Evolutionary conservation across 257 asterid species (phyloP).

Genomic region (Solanum lignicaule): DNA sequence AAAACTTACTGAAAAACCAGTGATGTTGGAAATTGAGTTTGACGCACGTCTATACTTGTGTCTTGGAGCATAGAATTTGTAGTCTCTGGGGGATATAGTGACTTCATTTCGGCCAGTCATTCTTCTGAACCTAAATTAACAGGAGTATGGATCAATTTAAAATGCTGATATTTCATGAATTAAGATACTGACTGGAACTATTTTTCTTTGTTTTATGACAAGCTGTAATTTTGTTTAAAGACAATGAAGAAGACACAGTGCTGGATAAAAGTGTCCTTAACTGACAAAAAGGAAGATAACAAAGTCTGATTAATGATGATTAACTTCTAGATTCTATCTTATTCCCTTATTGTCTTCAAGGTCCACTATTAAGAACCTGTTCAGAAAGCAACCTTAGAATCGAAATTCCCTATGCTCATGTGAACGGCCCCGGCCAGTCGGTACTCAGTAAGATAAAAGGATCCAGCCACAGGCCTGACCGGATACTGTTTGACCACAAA

Average conservation of each 20-base stretch:
- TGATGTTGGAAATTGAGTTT: constrained; percentile 55
- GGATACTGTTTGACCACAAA: not conserved
- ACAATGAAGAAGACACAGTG: not conserved
- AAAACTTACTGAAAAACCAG: constrained; percentile 66
- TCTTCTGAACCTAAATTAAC: constrained; percentile 62
- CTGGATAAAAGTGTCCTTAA: not conserved
- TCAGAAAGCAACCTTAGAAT: not conserved
- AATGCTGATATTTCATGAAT: not conserved
- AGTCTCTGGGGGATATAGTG: constrained; percentile 71
- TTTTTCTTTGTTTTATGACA: not conserved
- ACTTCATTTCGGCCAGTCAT: constrained; percentile 88
- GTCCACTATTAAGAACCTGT: not conserved
- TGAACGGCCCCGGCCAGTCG: not conserved
- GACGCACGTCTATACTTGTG: constrained; percentile 89
- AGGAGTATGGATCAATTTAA: not conserved
- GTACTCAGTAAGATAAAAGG: not conserved
- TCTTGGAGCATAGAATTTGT: constrained; percentile 95
- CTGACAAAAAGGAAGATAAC: not conserved
- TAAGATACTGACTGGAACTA: not conserved
- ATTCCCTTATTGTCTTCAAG: not conserved
- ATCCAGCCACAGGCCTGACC: not conserved
- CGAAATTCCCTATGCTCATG: not conserved
- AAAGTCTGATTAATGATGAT: not conserved
- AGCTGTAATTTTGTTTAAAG: not conserved
- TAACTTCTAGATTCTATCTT: not conserved